phyloP scores from a whole-genome alignment of 2,329 filamentous ascomycete species.

The Paramyrothecium sp. region DNA sequence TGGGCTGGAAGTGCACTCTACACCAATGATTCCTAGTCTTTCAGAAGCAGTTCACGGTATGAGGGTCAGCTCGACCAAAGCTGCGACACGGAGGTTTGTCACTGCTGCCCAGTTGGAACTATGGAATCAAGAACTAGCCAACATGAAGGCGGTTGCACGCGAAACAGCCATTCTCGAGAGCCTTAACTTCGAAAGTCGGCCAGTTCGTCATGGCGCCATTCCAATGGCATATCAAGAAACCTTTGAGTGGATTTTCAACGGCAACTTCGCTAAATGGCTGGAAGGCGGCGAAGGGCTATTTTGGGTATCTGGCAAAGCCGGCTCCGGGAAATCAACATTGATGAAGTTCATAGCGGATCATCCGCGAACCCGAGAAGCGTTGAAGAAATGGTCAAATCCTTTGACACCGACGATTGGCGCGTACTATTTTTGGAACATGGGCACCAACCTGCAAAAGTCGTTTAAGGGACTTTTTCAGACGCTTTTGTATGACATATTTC shows the following conservation, averaged over 20 bases:
- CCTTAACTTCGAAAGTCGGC: no score
- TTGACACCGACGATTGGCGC: conserved; percentile 2
- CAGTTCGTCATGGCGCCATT: neutral
- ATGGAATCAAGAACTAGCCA: no score
- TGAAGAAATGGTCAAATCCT: neutral
- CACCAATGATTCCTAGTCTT: no score
- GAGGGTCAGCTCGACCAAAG: no score
- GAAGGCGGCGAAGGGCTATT: neutral
- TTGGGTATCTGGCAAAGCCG: conserved; percentile 6
- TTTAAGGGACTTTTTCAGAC: conserved; percentile 5
- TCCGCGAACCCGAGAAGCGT: neutral
- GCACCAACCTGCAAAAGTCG: conserved; percentile 4
- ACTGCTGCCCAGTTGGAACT: no score
- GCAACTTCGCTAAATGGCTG: neutral
- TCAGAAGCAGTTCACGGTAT: no score
- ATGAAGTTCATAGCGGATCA: conserved; percentile 4
- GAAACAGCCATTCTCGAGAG: no score
- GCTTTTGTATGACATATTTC: conserved; percentile 10
- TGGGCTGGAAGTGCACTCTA: no score
- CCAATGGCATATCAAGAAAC: neutral
- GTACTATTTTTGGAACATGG: conserved; percentile 5
- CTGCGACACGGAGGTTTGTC: no score
- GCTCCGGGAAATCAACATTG: conserved; percentile 4
- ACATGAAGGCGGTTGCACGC: no score
- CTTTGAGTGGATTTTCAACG: neutral